A percentile compares a stretch with the other conserved stretches of the same genome.
These are phyloP conservation scores for Colletotrichum tamarilloi DNA, from an alignment of 2,329 filamentous ascomycete species.

Conservation along the genomic window DNA sequence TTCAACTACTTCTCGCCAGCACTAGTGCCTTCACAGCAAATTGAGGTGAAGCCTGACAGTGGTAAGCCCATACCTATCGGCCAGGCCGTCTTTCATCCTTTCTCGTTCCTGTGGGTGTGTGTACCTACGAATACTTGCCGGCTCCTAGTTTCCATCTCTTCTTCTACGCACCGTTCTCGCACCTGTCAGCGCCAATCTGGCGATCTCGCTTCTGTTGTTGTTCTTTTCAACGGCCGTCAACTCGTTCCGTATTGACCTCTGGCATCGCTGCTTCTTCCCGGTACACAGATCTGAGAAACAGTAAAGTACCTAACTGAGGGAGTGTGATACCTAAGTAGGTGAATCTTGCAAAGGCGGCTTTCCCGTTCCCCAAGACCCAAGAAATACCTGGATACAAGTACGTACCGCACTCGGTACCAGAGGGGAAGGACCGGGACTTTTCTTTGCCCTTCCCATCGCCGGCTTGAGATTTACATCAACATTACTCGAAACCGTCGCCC, in stretches of 20 bases:
- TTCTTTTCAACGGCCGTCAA: background rate
- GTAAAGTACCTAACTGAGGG: background rate
- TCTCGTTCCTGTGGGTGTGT: background rate
- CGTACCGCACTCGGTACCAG: background rate
- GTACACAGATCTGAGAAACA: background rate
- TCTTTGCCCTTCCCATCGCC: background rate
- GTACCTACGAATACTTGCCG: background rate
- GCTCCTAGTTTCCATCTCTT: background rate
- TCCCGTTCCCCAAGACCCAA: no score
- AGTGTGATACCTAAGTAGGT: background rate
- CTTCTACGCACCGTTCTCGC: background rate
- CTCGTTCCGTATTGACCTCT: background rate
- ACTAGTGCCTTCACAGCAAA: background rate
- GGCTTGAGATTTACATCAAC: conserved; percentile 9
- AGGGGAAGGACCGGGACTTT: background rate
- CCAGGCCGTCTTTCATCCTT: background rate
- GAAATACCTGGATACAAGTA: background rate
- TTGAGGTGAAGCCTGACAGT: background rate
- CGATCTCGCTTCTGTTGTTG: background rate
- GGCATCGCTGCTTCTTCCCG: background rate
- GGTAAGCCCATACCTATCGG: background rate
- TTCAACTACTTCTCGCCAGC: background rate
- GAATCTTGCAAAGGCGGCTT: no score
- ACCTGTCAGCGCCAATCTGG: background rate
- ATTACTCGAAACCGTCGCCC: conserved; percentile 15